These are phyloP conservation scores for Podospora tetraspora DNA, from an alignment of 495 filamentous ascomycete species.

Conservation along the genomic window DNA sequence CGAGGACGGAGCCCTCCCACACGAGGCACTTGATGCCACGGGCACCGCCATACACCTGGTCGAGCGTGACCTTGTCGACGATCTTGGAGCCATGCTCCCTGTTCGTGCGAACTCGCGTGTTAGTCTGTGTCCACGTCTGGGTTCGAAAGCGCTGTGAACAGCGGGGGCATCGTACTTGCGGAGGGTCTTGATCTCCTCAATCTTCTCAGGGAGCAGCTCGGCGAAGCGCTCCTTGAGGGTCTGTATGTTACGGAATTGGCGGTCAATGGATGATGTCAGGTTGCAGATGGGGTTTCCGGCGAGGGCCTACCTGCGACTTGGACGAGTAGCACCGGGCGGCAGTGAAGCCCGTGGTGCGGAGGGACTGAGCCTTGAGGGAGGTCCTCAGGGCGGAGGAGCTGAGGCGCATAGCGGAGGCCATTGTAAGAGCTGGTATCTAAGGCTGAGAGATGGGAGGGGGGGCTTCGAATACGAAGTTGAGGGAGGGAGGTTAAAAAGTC, in stretches of 20 bases:
- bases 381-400: slow-evolving; percentile 70
- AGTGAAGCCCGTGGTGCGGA: slow-evolving; percentile 67
- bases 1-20: slow-evolving; percentile 98
- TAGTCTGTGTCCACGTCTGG: slow-evolving; percentile 9
- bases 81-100: slow-evolving; percentile 93
- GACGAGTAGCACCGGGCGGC: slow-evolving; percentile 84
- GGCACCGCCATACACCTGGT: slow-evolving; percentile 98
- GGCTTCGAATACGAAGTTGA: slow-evolving; percentile 13
- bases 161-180: slow-evolving; percentile 62
- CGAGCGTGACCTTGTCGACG: slow-evolving; percentile 94
- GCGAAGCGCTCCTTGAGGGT: slow-evolving; percentile 98
- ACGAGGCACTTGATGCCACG: slow-evolving; percentile 97
- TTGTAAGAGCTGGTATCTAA: slow-evolving; percentile 39
- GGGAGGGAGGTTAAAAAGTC: slow-evolving; percentile 23
- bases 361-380: slow-evolving; percentile 56
- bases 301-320: slow-evolving; percentile 69
- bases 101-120: slow-evolving; percentile 10
- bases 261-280: slow-evolving; percentile 30
- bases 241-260: slow-evolving; percentile 41
- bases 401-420: slow-evolving; percentile 76
- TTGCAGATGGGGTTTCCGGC: slow-evolving; percentile 13
- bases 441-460: slow-evolving; percentile 19
- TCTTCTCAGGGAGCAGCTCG: slow-evolving; percentile 86
- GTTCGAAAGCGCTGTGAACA: background rate
- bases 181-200: slow-evolving; percentile 98